Percentiles rank a stretch among this genome's conserved stretches.
phyloP scores from a whole-genome alignment of 2,329 filamentous ascomycete species.

The Colletotrichum coccodes region DNA sequence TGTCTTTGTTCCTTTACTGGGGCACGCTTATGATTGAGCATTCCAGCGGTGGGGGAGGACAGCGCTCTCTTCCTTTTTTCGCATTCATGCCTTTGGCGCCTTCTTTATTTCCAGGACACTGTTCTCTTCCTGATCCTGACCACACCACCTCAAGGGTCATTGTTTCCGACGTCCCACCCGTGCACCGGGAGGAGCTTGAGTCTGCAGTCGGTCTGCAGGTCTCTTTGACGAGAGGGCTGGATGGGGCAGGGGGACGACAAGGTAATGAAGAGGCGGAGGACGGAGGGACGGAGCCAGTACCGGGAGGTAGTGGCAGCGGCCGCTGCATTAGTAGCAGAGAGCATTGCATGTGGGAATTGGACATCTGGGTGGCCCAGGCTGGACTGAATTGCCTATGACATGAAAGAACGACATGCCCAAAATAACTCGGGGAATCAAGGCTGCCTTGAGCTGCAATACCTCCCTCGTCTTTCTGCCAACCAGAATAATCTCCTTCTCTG shows the following conservation, averaged over 20 bases:
- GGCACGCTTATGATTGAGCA: slow-evolving; percentile 14
- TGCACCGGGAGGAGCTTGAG: not conserved
- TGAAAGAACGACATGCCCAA: slow-evolving; percentile 23
- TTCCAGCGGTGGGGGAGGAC: slow-evolving; percentile 5
- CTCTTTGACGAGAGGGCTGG: slow-evolving; percentile 27
- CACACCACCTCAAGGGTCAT: slow-evolving; percentile 14
- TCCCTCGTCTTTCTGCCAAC: slow-evolving; percentile 16
- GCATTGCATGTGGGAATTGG: slow-evolving; percentile 9
- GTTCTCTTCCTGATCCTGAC: slow-evolving; percentile 22
- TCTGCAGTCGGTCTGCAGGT: slow-evolving; percentile 25
- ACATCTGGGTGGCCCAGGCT: not conserved
- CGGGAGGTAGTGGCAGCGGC: slow-evolving; percentile 11
- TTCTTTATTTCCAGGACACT: slow-evolving; percentile 24
- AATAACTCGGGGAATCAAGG: slow-evolving; percentile 12
- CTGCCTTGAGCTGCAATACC: slow-evolving; percentile 22
- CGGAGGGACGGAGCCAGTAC: not conserved
- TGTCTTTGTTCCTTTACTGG: slow-evolving; percentile 30
- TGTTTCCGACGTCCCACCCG: slow-evolving; percentile 24
- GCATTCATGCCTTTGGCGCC: slow-evolving; percentile 27
- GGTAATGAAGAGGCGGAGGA: not conserved
- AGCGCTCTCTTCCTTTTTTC: slow-evolving; percentile 14
- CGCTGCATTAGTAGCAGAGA: slow-evolving; percentile 13
- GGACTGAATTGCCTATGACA: slow-evolving; percentile 17
- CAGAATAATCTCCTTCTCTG: not conserved
- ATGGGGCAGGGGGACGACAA: no score